Conservation (phyloP, 371 early-diverging fungal genomes). For the Entomophthora muscae region DNA sequence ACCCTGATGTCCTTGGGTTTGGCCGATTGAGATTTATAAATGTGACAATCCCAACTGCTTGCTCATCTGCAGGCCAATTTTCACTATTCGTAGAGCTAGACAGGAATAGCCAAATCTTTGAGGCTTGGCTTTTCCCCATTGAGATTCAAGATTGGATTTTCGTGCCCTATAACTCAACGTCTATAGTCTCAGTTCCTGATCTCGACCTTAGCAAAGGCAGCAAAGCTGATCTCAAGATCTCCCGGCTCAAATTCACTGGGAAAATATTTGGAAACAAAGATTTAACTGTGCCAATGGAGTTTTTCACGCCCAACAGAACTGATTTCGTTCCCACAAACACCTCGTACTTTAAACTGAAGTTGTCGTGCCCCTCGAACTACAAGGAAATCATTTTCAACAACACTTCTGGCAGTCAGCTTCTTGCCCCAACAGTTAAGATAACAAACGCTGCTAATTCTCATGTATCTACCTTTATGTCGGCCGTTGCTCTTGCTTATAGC, state of each 20-base stretch:
- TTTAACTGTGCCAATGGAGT: not conserved
- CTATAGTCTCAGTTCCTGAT: not conserved
- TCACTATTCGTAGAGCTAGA: not conserved
- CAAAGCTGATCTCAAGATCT: not conserved
- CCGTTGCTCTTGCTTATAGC: not conserved
- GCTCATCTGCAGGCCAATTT: not conserved
- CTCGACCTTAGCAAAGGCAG: not conserved
- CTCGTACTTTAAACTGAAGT: not conserved
- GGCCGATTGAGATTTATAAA: not conserved
- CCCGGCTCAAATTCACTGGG: not conserved
- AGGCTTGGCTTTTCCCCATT: not conserved
- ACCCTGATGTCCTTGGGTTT: not conserved
- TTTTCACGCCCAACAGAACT: not conserved
- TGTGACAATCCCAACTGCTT: not conserved
- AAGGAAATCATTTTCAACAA: not conserved
- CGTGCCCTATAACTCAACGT: not conserved
- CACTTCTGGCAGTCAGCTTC: not conserved
- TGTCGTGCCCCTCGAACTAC: not conserved
- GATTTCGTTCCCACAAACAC: not conserved
- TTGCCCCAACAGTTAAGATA: not conserved
- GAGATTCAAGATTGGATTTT: not conserved
- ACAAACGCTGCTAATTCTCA: not conserved
- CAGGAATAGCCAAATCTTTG: not conserved
- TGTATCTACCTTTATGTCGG: not conserved
- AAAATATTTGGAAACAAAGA: not conserved